Base-by-base conservation (phyloP, 768 basidiomycete genomes). In the Leccinum variicolor region DNA sequence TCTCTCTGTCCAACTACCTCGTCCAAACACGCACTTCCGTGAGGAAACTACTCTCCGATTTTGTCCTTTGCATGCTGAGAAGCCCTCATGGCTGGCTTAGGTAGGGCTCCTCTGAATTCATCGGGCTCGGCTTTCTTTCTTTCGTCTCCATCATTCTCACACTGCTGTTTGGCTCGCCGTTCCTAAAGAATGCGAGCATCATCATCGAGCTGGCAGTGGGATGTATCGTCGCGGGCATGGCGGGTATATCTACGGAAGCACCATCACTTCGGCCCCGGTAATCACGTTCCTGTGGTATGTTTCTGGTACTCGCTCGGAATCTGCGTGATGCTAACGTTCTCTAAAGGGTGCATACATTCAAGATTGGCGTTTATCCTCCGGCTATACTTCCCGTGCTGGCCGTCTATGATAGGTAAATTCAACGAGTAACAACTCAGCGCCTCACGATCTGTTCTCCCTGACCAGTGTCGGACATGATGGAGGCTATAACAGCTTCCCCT, bases 111-210 rank as follows among this genome's bases (percentile, higher is more conserved):
- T 86, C 91, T 0, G 81, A 92, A 66, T 91, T 92, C 74, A 87
- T 93, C 49, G 92, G 92, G 4, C 81, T 95, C 25, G 92, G 92
- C 0, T 94, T 95, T 79, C 77, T 94, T 28, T 86, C 86, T 1
- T 94, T 93, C 72, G 65, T 84, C 50, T 78, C 82, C 10, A 92
- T 92, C 63, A 81, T 93, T 63, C 68, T 93, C 26, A 87, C 87
- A 1, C 91, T 94, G 69, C 72, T 92, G n/a, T 90, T 92, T 61
- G 92, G 92, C 7, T 87, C 85, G 3, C 92, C 91, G 0, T 94
- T 94, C 76, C 71, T 94, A 66, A 88, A 89, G 73, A 92, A 92
- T 63, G 80, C 84, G 54, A 86, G 85, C 29, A 84, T 91, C 62
- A 88, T 92, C 54, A 80, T 90, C 21, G 89, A 89, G 0, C 75